Evolutionary conservation across 2,329 filamentous ascomycete genomes (phyloP), one percentile per base, ranked within the genome.

Genomic region (Chaetomiaceae sp.): DNA sequence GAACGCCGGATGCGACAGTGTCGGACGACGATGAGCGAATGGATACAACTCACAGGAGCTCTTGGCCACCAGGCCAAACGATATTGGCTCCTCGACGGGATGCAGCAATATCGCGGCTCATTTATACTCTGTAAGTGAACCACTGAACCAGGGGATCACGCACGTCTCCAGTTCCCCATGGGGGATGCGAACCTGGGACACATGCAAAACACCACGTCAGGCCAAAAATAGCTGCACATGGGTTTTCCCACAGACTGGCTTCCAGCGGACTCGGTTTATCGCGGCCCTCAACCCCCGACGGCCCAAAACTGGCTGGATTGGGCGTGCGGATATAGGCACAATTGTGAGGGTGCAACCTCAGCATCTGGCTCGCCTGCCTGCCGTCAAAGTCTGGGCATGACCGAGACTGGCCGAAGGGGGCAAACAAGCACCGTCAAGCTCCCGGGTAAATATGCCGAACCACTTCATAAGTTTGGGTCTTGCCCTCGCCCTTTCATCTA

Each of bases 391-490:
- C 52, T 55, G 53, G 56, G 55, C 54, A 44, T 48, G 50, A 40
- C 44, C 47, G 39, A 44, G 52, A 55, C 54, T 52, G 58, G 54
- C 49, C 49, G 33, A 43, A 20, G 20, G 16, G n/a, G 17, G 23
- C 40, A 40, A 51, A 38, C 50, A 48, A 51, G 42, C 41, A 45
- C 51, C 44, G 49, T 39, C 45, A 53, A 50, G 33, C 23, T 40
- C 50, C 61, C 62, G 62, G 62, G 51, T 64, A 64, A 64, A 64
- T 63, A 58, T 51, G 44, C 55, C 56, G 59, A 62, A 44, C 48
- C 58, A 59, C 62, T 58, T 60, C 55, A 43, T 51, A 45, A 43
- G 27, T 54, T 47, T 54, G 52, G 55, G 51, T 60, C 48, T 53
- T 50, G 23, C 56, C 48, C 56, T 58, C 56, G 55, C 51, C 25